Evolutionary conservation across 2,329 filamentous ascomycete genomes (phyloP), one percentile per base, ranked within the genome.

Genomic region (Sclerotinia trifoliorum): DNA sequence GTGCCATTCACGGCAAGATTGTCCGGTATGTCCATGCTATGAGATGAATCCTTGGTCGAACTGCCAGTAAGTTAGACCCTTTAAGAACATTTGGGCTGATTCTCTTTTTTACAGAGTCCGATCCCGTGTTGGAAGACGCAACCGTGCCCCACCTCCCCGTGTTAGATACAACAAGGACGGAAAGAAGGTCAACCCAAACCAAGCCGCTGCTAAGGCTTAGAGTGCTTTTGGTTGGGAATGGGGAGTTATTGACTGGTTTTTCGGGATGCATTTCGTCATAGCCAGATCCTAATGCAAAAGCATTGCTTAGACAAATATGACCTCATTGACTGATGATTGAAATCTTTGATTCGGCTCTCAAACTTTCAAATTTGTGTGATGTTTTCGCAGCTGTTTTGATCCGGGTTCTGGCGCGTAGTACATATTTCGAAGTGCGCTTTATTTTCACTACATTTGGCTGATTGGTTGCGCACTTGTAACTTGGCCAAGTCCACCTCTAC

Each of bases 81-180:
- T 77, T 81, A 84, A 79, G 86, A 83, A 78, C 70, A 73, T 54
- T 65, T 73, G 68, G 68, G 72, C 74, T 77, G 69, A 77, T 73
- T 70, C 70, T 71, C 67, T 67, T 61, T 69, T 70, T 69, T 73
- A 76, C 79, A 98, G 95, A 90, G 95, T 99, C 83, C 95, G 95
- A 80, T 99, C 95, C 77, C 89, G 92, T 78, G 94, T 91, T 81
- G 95, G 96, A 79, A 94, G 95, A 83, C 95, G 95, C 85, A 99
- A 99, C 92, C 93, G 95, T 83, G 94, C 94, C 79, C 96, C 95
- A 79, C 95, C 95, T 78, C 95, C 95, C 80, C 90, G 95, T 81
- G 94, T 99, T 80, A 88, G 95, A 80, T 99, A 96, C 93, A 99
- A 99, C 92, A 97, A 98, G 91, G 95, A 99, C 81, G 94, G 94